Evolutionary conservation across 2,329 filamentous ascomycete species (phyloP), one percentile per base, ranked within the genome.

Genomic region (Fusarium piperis): DNA sequence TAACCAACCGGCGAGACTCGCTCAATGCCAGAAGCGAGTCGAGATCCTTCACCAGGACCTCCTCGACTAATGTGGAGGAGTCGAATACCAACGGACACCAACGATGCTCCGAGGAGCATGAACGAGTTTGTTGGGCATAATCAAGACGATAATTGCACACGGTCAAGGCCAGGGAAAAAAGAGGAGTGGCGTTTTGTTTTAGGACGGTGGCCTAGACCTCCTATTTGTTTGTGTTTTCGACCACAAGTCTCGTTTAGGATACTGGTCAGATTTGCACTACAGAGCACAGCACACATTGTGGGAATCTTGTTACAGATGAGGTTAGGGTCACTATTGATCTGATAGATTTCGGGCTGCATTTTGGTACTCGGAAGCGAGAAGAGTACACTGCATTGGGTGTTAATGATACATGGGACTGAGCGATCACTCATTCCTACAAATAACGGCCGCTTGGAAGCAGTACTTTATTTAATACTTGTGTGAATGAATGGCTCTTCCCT

Each of bases 121-220:
- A 67, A 62, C 68, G 64, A 74, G 65, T 71, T 70, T 44, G 59
- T 71, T 67, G 62, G 56, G 62, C 30, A 53, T 62, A 61, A 64
- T 71, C 59, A 65, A n/a, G 46, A 64, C 65, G 64, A 57, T 71
- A 56, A 18, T 63, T 68, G 56, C 52, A 66, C 58, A 68, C 56
- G 68, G 61, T 63, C 30, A 59, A 60, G 64, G 64, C 46, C 26
- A 59, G 70, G 72, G 62, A 69, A 70, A 74, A 69, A 70, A 68
- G 62, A 68, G 59, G 59, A 63, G 70, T 64, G 75, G 75, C 75
- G 75, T 77, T 77, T 77, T 75, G 67, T 65, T 73, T 77, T 71
- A 51, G 55, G 53, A 62, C 51, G 64, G 51, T 65, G 44, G 51
- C 57, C 53, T 44, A 55, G 55, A 18, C 28, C 26, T 56, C 63